Percentiles rank a stretch among this genome's conserved stretches.
These are phyloP conservation scores for Anastatica hierochuntica DNA, from an alignment of 345 rosid species.

Conservation along the genomic window DNA sequence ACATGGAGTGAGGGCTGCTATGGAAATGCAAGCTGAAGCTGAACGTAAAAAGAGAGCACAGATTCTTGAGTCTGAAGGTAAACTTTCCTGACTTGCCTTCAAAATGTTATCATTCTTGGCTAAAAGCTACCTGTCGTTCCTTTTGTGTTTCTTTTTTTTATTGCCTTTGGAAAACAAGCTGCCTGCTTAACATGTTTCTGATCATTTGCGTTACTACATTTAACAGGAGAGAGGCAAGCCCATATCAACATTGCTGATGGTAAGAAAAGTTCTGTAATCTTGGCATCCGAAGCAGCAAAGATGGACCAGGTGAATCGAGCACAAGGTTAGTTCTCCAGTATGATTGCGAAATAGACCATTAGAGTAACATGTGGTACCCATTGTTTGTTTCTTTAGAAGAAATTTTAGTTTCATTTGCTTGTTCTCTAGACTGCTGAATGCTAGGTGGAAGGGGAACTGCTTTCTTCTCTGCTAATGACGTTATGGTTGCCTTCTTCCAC, in stretches of 20 bases:
- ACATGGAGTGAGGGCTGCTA: conserved; percentile 82
- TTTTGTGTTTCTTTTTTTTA: conserved; percentile 1
- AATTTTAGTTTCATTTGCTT: not conserved
- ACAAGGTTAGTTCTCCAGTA: conserved; percentile 35
- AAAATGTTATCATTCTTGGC: conserved; percentile 2
- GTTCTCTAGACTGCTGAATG: not conserved
- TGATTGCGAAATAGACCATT: not conserved
- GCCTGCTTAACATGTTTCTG: not conserved
- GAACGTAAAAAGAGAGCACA: conserved; percentile 95
- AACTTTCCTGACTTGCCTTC: not conserved
- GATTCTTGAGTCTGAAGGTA: conserved; percentile 83
- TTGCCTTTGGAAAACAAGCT: not conserved
- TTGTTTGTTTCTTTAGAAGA: not conserved
- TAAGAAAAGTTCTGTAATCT: conserved; percentile 56
- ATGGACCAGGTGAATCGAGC: conserved; percentile 76
- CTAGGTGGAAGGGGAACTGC: conserved; percentile 1
- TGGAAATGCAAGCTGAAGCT: conserved; percentile 99
- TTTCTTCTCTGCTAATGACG: no score
- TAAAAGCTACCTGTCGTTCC: not conserved
- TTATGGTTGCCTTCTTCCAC: no score
- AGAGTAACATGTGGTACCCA: not conserved
- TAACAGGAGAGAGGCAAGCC: conserved; percentile 34
- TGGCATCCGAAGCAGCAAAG: conserved; percentile 67
- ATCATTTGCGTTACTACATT: not conserved
- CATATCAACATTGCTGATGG: conserved; percentile 86